phyloP scores from a whole-genome alignment of 306 rosid genomes.

The Ormosia semicastrata region DNA sequence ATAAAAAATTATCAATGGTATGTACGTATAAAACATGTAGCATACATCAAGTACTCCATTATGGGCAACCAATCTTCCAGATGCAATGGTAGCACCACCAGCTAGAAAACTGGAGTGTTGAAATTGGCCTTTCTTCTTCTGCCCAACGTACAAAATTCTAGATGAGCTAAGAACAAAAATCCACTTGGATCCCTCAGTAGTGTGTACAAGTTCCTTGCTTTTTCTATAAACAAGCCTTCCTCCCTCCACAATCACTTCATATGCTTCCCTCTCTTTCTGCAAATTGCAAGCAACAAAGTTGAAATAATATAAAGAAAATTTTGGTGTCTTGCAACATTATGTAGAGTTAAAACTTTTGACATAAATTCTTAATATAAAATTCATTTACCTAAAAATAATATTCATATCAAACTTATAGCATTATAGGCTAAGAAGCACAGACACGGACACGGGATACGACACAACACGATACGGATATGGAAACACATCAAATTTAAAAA shows the following conservation, averaged over 20 bases:
- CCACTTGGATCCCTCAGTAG: slow-evolving; percentile 69
- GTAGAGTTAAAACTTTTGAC: not conserved
- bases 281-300: slow-evolving; percentile 25
- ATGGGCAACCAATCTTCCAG: slow-evolving; percentile 72
- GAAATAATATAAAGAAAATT: slow-evolving; percentile 7
- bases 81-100: slow-evolving; percentile 79
- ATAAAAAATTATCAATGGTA: not conserved
- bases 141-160: slow-evolving; percentile 55
- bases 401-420: not conserved
- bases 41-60: slow-evolving; percentile 69
- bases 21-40: not conserved
- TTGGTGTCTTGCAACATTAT: not conserved
- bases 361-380: not conserved
- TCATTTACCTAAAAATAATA: not conserved
- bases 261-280: slow-evolving; percentile 74
- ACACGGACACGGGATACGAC: too few species aligned
- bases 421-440: too few species aligned
- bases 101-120: slow-evolving; percentile 90
- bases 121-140: slow-evolving; percentile 72
- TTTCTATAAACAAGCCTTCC: slow-evolving; percentile 68
- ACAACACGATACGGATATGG: too few species aligned
- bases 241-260: slow-evolving; percentile 58
- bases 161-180: slow-evolving; percentile 80
- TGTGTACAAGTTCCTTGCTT: slow-evolving; percentile 45
- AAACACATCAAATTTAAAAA: too few species aligned